These are phyloP conservation scores for Coemansia erecta DNA, from an alignment of 192 early-diverging fungal genomes.

Conservation along the genomic window DNA sequence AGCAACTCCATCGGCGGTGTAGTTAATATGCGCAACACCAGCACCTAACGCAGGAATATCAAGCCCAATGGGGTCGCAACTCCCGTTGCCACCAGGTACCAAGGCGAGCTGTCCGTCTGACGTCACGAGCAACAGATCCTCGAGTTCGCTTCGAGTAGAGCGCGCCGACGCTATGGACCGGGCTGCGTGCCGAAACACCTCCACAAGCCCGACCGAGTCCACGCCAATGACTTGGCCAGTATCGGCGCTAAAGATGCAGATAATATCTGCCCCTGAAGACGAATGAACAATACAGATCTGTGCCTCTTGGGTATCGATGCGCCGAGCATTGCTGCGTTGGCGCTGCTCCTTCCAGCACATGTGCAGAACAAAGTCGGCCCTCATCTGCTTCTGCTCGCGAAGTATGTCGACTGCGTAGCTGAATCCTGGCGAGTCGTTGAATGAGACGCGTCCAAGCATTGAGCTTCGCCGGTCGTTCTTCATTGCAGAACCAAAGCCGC, in stretches of 20 bases:
- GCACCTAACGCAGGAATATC: neutral
- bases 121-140: slow-evolving; percentile 36
- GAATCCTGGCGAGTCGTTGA: slow-evolving; percentile 47
- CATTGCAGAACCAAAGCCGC: slow-evolving; percentile 28
- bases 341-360: slow-evolving; percentile 35
- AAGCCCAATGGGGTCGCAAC: slow-evolving; percentile 14
- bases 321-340: slow-evolving; percentile 9
- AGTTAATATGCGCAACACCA: slow-evolving; percentile 6
- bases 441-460: slow-evolving; percentile 41
- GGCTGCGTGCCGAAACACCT: slow-evolving; percentile 34
- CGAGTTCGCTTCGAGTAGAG: slow-evolving; percentile 13
- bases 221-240: slow-evolving; percentile 21
- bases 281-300: slow-evolving; percentile 36
- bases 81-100: slow-evolving; percentile 13
- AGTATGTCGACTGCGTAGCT: slow-evolving; percentile 41
- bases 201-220: slow-evolving; percentile 15
- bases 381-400: slow-evolving; percentile 45
- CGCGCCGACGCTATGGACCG: slow-evolving; percentile 21
- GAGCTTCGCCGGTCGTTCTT: slow-evolving; percentile 43
- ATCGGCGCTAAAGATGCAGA: slow-evolving; percentile 28
- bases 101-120: slow-evolving; percentile 16
- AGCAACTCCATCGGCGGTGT: neutral
- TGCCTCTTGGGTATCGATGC: slow-evolving; percentile 2
- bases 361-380: slow-evolving; percentile 35
- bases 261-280: slow-evolving; percentile 18